A percentile compares a stretch with the other conserved stretches of the same genome.
These are phyloP conservation scores for Oxytropis ochrocephala DNA, from an alignment of 306 rosid genomes.

Conservation along the genomic window DNA sequence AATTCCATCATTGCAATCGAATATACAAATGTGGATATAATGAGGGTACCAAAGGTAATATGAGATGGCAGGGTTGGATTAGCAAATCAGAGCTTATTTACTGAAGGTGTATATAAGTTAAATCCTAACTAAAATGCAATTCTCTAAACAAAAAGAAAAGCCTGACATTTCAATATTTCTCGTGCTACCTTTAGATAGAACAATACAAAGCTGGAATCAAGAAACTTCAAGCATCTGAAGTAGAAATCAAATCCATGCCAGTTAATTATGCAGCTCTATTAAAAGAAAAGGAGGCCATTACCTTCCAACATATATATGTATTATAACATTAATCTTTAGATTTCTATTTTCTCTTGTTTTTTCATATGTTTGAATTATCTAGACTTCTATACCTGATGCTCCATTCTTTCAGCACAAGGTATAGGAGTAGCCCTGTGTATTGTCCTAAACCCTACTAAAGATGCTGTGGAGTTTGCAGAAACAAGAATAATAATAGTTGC, in stretches of 20 bases:
- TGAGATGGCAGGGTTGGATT: no score
- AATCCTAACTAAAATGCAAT: not conserved
- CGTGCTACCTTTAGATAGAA: constrained; percentile 45
- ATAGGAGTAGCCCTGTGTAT: not conserved
- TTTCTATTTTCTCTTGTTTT: constrained; percentile 5
- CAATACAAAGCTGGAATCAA: constrained; percentile 62
- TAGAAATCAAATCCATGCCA: constrained; percentile 81
- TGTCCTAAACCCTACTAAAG: no score
- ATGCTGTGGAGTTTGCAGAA: no score
- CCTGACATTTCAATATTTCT: not conserved
- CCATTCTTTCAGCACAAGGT: no score
- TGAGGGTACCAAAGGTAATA: no score
- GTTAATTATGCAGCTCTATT: constrained; percentile 86
- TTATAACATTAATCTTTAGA: not conserved
- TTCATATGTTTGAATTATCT: not conserved
- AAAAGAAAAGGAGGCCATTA: constrained; percentile 54
- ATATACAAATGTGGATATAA: no score
- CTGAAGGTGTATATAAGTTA: no score
- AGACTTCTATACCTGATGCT: not conserved
- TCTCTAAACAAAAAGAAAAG: not conserved
- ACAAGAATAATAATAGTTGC: no score
- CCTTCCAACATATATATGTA: not conserved
- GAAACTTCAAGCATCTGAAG: constrained; percentile 86
- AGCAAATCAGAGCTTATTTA: no score
- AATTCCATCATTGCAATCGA: no score